A percentile compares a stretch with the other conserved stretches of the same genome.
Evolutionary conservation across 176 grass and related monocot species (phyloP).

Genomic region (Oryza longistaminata): DNA sequence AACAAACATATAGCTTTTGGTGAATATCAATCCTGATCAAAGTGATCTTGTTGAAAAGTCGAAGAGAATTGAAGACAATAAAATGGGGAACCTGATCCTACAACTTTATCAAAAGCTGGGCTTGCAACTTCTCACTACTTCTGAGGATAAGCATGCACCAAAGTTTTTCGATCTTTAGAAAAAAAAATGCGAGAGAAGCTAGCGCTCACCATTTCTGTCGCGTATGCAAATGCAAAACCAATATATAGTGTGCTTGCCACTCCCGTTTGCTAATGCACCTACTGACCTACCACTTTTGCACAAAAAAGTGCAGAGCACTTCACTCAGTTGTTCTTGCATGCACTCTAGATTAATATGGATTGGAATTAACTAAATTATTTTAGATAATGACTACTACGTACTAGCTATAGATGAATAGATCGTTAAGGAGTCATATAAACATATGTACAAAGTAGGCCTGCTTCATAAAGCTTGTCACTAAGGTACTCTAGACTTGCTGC

Average conservation of each 20-base stretch:
- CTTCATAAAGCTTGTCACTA: neutral
- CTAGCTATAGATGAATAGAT: too few species aligned
- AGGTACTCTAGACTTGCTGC: neutral
- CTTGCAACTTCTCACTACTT: slow-evolving; percentile 12
- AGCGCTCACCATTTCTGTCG: neutral
- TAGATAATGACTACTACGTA: too few species aligned
- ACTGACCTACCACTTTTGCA: slow-evolving; percentile 1
- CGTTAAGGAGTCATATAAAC: too few species aligned
- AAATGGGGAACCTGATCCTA: slow-evolving; percentile 24
- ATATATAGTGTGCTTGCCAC: slow-evolving; percentile 18
- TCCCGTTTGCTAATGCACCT: slow-evolving; percentile 29
- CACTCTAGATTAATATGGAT: neutral
- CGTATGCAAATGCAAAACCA: neutral
- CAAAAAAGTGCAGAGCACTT: neutral
- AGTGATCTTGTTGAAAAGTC: slow-evolving; percentile 28
- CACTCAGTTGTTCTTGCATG: neutral
- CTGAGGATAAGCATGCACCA: slow-evolving; percentile 19
- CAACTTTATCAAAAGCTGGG: slow-evolving; percentile 36
- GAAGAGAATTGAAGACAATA: neutral
- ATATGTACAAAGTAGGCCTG: neutral
- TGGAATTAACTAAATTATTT: too few species aligned
- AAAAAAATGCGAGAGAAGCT: neutral
- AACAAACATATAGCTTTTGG: neutral
- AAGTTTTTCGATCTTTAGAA: neutral
- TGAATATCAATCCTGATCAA: slow-evolving; percentile 32